Evolutionary conservation across 352 stramenopile species (phyloP).

Genomic region (Pythium aristosporum): DNA sequence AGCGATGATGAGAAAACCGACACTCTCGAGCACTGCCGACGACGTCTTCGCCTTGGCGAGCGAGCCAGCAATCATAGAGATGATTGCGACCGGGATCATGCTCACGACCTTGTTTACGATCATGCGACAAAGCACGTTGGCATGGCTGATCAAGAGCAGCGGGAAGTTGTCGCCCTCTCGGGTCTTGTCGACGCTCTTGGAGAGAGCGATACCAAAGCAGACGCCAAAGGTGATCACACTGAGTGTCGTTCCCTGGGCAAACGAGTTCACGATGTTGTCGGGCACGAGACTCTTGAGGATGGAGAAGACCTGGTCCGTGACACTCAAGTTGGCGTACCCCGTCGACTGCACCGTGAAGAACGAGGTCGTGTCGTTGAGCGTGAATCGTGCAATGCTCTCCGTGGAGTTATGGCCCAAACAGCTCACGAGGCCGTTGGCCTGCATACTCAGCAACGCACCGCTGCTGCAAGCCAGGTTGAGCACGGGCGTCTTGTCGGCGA

Average conservation of each 20-base stretch:
- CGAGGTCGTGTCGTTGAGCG: conserved; percentile 50
- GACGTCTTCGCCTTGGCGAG: conserved; percentile 54
- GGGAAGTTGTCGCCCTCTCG: conserved; percentile 55
- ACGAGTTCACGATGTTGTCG: conserved; percentile 62
- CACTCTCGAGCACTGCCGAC: conserved; percentile 38
- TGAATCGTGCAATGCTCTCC: conserved; percentile 39
- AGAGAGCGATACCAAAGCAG: conserved; percentile 58
- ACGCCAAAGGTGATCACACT: conserved; percentile 77
- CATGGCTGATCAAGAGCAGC: conserved; percentile 61
- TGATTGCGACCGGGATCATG: conserved; percentile 67
- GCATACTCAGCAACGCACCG: conserved; percentile 39
- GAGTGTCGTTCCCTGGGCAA: conserved; percentile 51
- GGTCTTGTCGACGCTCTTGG: conserved; percentile 56
- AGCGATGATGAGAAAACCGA: conserved; percentile 49
- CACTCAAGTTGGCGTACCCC: conserved; percentile 42
- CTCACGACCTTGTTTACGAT: conserved; percentile 67
- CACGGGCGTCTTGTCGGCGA: conserved; percentile 12
- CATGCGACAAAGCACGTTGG: conserved; percentile 64
- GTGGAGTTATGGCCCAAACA: conserved; percentile 34
- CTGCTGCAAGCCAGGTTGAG: conserved; percentile 51
- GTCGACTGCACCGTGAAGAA: conserved; percentile 41
- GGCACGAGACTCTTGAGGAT: conserved; percentile 66
- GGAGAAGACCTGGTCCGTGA: conserved; percentile 67
- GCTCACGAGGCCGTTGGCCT: conserved; percentile 34
- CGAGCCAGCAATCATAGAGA: conserved; percentile 68